Base-by-base conservation (phyloP, 2,329 filamentous ascomycete species). In the Alternaria gaisen region DNA sequence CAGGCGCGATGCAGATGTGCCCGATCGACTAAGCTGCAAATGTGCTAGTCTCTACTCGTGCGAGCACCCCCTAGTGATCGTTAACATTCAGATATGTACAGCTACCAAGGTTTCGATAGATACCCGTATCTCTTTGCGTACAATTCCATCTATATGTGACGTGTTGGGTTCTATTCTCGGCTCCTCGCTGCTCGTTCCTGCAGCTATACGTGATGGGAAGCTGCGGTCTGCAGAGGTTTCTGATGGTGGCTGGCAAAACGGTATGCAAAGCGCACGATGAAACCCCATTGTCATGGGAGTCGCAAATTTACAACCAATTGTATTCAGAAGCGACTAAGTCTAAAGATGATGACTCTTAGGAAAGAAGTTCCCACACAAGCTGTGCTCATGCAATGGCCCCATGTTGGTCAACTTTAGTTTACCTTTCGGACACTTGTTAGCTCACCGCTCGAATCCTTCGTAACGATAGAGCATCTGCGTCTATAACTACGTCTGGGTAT, bases 1-100 rank as follows among this genome's bases (percentile, higher is more conserved):
- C 50, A 56, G 43, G 53, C 56, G 51, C 58, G 52, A 61, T 61
- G 41, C 46, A 58, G 38, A 52, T 59, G 50, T 58, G 50, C 48
- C 46, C 30, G 46, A 60, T 22, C 18, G 18, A 32, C 61, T 64
- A 59, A 58, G 47, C 53, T 52, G 16, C 9, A 58, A 54, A 32
- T 28, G 40, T 30, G 16, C 50, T 65, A 63, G 63, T 51, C 40
- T 20, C 36, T 28, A 5, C 51, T 34, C 22, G 24, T n/a, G 42
- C 40, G 28, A 32, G 20, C 18, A n/a, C 30, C 8, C 16, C n/a
- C 11, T 26, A 26, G 24, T 26, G 18, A 32, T 18, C n/a, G 8
- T 24, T 18, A 24, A 52, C 28, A n/a, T 28, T 18, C 36, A 26
- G 24, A 26, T 26, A 26, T 26, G 24, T 26, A 26, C 32, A 10